Evolutionary conservation across 495 filamentous ascomycete species (phyloP), one percentile per base, ranked within the genome.

Genomic region (Ascobolus immersus): DNA sequence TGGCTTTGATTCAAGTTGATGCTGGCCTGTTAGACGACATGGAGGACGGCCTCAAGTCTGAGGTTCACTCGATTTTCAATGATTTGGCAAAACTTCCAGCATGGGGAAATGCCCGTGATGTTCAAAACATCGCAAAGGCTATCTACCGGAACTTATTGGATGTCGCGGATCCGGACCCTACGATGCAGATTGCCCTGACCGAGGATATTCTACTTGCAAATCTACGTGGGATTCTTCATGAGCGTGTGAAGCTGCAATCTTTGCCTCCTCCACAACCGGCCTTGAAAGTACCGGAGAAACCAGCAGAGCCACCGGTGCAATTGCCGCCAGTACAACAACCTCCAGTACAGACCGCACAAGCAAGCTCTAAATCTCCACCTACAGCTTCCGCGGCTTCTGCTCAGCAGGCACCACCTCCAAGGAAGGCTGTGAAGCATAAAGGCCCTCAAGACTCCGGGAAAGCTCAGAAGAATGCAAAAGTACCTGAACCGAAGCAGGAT

Each of bases 61-160:
- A 39, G 15, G 32, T 32, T n/a, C 26, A 27, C 14, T 17, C 14
- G 17, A 35, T 27, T 31, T 23, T 26, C 26, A 37, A 34, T 11
- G 17, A 18, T 19, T 10, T 37, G 27, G 27, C 48, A 1, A 23
- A 32, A 1, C 32, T 53, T 11, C 35, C 40, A 10, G 41, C 47
- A 21, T 62, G 59, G 55, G 54, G 47, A 10, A 62, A 58, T 33
- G 58, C 50, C 4, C 47, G 58, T n/a, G 58, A 62, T 35, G 47
- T 62, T n/a, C 41, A 50, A 38, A 50, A 44, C 5, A 21, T 61
- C 1, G 50, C 43, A 5, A 55, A 54, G 31, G 30, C 17, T 1
- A 49, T 60, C 18, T 40, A 36, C 20, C n/a, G n/a, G n/a, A n/a
- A n/a, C n/a, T n/a, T n/a, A n/a, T n/a, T n/a, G n/a, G n/a, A n/a